Evolutionary conservation across 768 basidiomycete species (phyloP).

Genomic region (Mrakia hoshinonis): DNA sequence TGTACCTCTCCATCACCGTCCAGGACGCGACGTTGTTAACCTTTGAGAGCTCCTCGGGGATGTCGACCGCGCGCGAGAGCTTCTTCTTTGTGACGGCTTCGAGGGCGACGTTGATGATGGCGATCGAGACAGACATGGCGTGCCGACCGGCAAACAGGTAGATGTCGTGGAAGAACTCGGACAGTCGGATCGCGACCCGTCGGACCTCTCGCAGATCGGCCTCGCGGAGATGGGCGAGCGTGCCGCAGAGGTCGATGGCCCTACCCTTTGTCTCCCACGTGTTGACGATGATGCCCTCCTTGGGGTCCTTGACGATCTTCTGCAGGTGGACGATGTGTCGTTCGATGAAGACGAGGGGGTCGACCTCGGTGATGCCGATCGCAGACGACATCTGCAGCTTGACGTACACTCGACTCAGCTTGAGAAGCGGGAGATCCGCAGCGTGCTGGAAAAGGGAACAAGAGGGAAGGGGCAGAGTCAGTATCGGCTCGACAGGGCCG

Average conservation of each 20-base stretch:
- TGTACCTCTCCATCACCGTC: constrained; percentile 28
- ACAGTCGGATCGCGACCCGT: constrained; percentile 6
- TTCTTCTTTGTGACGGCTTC: constrained; percentile 10
- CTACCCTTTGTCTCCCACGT: background rate
- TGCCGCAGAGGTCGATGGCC: constrained; percentile 1
- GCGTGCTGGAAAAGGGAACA: constrained; percentile 12
- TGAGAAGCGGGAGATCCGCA: constrained; percentile 12
- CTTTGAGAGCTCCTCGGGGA: constrained; percentile 17
- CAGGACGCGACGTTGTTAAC: constrained; percentile 18
- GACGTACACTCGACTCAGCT: constrained; percentile 21
- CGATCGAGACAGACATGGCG: constrained; percentile 24
- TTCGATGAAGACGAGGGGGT: constrained; percentile 17
- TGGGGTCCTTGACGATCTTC: constrained; percentile 13
- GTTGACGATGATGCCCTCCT: background rate
- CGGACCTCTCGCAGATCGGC: constrained; percentile 13
- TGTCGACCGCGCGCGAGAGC: constrained; percentile 17
- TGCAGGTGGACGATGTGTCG: constrained; percentile 21
- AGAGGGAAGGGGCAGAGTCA: background rate
- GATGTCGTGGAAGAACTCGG: constrained; percentile 12
- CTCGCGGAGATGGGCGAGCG: constrained; percentile 14
- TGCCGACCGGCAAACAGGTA: constrained; percentile 23
- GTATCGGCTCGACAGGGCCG: background rate
- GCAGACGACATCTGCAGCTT: background rate
- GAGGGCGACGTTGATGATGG: constrained; percentile 24
- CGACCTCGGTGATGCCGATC: constrained; percentile 20